These are phyloP conservation scores for Ogataea populi-albae DNA, from an alignment of 805 yeast species.

Conservation along the genomic window DNA sequence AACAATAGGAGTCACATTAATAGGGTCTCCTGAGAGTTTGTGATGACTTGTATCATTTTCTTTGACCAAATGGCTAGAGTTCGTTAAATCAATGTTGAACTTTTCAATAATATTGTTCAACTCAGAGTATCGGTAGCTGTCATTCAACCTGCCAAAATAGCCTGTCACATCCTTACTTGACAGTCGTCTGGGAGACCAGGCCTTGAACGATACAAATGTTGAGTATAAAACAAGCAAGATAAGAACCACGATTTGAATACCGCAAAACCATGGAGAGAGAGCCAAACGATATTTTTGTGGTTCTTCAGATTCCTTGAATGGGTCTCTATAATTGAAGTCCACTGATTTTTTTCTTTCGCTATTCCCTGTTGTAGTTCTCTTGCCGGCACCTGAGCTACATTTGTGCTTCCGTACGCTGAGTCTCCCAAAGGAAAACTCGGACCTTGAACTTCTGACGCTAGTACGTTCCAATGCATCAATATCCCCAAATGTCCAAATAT, in stretches of 20 bases:
- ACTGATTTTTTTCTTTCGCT: conserved; percentile 17
- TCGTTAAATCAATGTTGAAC: conserved; percentile 1
- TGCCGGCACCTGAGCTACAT: conserved; percentile 7
- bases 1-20: not conserved
- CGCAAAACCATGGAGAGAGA: conserved; percentile 13
- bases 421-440: conserved; percentile 18
- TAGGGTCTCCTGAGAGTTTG: not conserved
- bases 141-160: conserved; percentile 13
- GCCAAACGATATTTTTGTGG: conserved; percentile 4
- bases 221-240: conserved; percentile 13
- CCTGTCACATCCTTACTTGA: conserved; percentile 10
- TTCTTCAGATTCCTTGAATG: not conserved
- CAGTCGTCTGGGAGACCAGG: conserved; percentile 9
- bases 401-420: conserved; percentile 14
- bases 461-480: conserved; percentile 17
- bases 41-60: not conserved
- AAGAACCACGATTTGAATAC: conserved; percentile 4
- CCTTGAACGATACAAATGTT: conserved; percentile 13
- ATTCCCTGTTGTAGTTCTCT: conserved; percentile 6
- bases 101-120: conserved; percentile 10
- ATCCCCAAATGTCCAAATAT: conserved; percentile 21
- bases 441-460: conserved; percentile 17
- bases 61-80: not conserved
- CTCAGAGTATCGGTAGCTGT: conserved; percentile 8
- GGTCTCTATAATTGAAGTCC: conserved; percentile 10